Conservation (phyloP, 495 filamentous ascomycete genomes). For the Sporormia fimetaria region DNA sequence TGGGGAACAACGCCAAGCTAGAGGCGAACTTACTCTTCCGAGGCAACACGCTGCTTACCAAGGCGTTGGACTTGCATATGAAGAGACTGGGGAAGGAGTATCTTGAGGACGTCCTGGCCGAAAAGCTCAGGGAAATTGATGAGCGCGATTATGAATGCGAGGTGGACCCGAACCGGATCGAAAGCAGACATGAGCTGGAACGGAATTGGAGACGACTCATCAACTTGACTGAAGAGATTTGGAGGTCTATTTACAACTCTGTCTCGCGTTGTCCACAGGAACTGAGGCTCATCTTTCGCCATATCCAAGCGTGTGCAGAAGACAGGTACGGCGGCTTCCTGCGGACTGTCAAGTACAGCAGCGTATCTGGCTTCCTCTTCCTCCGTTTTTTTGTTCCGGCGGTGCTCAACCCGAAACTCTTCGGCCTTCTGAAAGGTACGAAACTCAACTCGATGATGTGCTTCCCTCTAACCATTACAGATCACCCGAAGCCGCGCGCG, state of each 20-base stretch:
- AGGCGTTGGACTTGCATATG: conserved; percentile 91
- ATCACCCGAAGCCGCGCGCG: conserved; percentile 75
- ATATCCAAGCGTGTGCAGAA: conserved; percentile 86
- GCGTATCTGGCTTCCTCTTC: conserved; percentile 93
- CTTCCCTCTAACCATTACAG: conserved; percentile 32
- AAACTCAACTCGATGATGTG: conserved; percentile 11
- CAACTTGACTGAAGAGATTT: conserved; percentile 64
- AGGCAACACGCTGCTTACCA: conserved; percentile 89
- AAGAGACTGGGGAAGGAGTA: conserved; percentile 88
- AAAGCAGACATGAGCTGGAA: conserved; percentile 59
- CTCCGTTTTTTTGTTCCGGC: conserved; percentile 93
- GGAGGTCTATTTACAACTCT: conserved; percentile 68
- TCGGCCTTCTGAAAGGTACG: conserved; percentile 74
- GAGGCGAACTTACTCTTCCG: conserved; percentile 95
- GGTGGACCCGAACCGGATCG: conserved; percentile 73
- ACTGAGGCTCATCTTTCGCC: conserved; percentile 76
- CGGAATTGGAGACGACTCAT: conserved; percentile 78
- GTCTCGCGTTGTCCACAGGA: conserved; percentile 68
- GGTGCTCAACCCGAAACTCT: conserved; percentile 91
- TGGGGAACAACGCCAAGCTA: conserved; percentile 46
- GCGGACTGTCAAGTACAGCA: conserved; percentile 85
- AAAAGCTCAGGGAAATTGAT: conserved; percentile 76
- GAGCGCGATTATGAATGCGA: conserved; percentile 85
- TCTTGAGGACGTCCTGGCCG: conserved; percentile 74
- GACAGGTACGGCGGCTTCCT: conserved; percentile 95